Evolutionary conservation across 257 asterid genomes (phyloP).

Genomic region (Echites panduratus): DNA sequence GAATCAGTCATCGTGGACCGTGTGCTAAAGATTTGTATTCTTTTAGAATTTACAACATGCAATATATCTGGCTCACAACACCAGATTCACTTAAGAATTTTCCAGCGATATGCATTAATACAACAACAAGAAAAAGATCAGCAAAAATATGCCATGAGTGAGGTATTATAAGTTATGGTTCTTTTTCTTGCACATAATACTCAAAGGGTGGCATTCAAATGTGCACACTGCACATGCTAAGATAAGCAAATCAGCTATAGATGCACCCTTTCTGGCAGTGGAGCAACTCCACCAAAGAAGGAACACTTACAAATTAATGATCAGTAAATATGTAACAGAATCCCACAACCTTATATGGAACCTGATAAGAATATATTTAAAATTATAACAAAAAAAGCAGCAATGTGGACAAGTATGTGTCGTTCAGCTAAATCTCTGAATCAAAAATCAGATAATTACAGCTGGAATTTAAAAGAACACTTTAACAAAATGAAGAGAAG

Average conservation of each 20-base stretch:
- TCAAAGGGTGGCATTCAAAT: neutral
- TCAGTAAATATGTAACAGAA: neutral
- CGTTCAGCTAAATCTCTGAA: neutral
- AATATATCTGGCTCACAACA: neutral
- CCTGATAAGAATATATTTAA: neutral
- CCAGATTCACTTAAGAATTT: neutral
- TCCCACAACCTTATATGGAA: neutral
- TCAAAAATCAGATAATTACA: neutral
- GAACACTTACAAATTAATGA: neutral
- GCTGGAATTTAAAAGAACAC: neutral
- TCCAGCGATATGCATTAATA: neutral
- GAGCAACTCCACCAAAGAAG: neutral
- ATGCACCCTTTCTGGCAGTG: neutral
- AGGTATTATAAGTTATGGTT: neutral
- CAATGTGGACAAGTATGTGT: neutral
- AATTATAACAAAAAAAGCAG: neutral
- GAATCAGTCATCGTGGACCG: neutral
- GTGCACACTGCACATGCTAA: neutral
- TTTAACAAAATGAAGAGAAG: constrained; percentile 11
- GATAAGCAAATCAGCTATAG: neutral
- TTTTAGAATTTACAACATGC: neutral
- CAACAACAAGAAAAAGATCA: neutral
- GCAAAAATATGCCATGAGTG: neutral
- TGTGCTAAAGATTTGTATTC: neutral
- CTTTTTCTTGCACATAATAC: neutral